A percentile compares a stretch with the other conserved stretches of the same genome.
phyloP scores from a whole-genome alignment of 164 flowering plant species.

The Aristolochia fimbriata region DNA sequence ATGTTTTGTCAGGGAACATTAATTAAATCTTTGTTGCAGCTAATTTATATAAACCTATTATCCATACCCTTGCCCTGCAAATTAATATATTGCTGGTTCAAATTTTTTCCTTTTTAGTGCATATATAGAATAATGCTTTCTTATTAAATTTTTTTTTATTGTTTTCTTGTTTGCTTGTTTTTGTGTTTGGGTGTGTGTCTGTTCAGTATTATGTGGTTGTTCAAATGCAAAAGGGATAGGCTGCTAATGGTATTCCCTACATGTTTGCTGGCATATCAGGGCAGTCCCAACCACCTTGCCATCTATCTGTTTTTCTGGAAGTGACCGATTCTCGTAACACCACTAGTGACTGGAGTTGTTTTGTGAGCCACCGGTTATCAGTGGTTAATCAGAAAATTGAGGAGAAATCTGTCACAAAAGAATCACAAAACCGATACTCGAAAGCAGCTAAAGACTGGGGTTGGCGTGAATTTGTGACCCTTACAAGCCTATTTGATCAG shows the following conservation, averaged over 20 bases:
- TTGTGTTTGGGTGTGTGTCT: no score
- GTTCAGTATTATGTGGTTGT: no score
- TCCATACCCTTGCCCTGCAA: no score
- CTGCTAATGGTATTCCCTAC: not conserved
- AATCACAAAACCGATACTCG: conserved; percentile 94
- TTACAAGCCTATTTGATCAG: conserved; percentile 93
- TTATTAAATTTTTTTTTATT: no score
- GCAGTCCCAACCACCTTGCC: conserved; percentile 99
- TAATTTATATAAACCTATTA: no score
- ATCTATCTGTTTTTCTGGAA: conserved; percentile 96
- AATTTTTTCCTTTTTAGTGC: no score
- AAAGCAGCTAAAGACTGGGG: conserved; percentile 99
- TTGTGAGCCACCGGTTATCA: conserved; percentile 93
- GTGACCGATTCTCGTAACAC: conserved; percentile 92
- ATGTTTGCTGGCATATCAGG: conserved; percentile 37
- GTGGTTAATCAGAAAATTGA: conserved; percentile 93
- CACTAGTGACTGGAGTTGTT: conserved; percentile 93
- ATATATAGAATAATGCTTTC: no score
- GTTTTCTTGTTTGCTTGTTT: no score
- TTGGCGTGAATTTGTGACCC: conserved; percentile 98
- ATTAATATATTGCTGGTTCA: no score
- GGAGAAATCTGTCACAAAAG: conserved; percentile 88
- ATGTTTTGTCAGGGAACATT: no score
- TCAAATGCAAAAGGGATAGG: no score
- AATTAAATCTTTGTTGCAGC: no score